Percentiles rank a stretch among this genome's conserved stretches.
phyloP scores from a whole-genome alignment of 345 rosid species.

The Heritiera fomes region DNA sequence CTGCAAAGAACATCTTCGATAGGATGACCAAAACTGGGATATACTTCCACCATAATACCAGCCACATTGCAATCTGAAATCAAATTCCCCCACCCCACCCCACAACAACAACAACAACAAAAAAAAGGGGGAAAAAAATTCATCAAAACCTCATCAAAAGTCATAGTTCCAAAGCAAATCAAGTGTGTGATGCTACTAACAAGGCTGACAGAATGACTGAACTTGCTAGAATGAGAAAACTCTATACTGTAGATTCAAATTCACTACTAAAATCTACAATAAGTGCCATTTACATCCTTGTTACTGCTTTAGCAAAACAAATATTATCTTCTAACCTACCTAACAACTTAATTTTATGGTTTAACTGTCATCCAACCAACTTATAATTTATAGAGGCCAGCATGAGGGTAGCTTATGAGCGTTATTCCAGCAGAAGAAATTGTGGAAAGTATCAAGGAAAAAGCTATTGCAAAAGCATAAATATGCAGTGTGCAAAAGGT shows the following conservation, averaged over 20 bases:
- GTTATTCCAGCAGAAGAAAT: background rate
- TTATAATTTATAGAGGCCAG: background rate
- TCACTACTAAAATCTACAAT: background rate
- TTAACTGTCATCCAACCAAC: background rate
- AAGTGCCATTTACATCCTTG: constrained; percentile 4
- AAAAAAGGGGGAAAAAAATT: background rate
- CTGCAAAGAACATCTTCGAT: constrained; percentile 87
- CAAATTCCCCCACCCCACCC: background rate
- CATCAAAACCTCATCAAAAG: background rate
- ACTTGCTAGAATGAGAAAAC: background rate
- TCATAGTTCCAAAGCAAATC: background rate
- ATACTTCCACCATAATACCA: constrained; percentile 81
- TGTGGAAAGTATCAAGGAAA: background rate
- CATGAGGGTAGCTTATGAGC: background rate
- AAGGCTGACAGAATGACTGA: background rate
- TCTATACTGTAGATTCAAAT: background rate
- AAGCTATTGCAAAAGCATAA: background rate
- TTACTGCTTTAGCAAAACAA: background rate
- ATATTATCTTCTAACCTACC: background rate
- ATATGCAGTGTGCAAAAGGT: background rate
- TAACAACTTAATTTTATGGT: background rate
- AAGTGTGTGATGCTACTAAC: background rate
- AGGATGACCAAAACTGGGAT: constrained; percentile 51
- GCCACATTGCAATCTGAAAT: constrained; percentile 75
- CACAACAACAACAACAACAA: background rate